These are phyloP conservation scores for Monilinia vaccinii-corymbosi DNA, from an alignment of 2,329 filamentous ascomycete genomes.

Conservation along the genomic window DNA sequence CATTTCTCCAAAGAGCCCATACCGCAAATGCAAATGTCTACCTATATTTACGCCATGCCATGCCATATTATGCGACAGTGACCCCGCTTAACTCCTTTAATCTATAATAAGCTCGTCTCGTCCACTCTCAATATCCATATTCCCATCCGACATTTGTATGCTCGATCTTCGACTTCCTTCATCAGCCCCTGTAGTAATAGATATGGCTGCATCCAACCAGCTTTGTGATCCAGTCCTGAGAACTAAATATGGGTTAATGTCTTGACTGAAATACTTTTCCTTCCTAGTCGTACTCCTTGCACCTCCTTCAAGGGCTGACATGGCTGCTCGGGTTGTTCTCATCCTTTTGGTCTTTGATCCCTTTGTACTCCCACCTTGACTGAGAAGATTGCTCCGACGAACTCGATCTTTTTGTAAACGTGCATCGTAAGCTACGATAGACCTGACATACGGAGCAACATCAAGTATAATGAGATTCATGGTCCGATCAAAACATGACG, in stretches of 20 bases:
- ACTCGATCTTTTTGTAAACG: slow-evolving; percentile 59
- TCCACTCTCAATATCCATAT: not conserved
- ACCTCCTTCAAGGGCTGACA: slow-evolving; percentile 70
- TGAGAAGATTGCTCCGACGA: slow-evolving; percentile 52
- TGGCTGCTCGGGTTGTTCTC: slow-evolving; percentile 64
- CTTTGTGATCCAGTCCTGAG: slow-evolving; percentile 48
- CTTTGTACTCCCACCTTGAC: slow-evolving; percentile 45
- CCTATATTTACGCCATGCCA: not conserved
- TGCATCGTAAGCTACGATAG: slow-evolving; percentile 70
- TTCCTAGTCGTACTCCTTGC: slow-evolving; percentile 55
- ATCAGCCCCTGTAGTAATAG: not conserved
- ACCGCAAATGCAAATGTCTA: not conserved
- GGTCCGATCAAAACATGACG: slow-evolving; percentile 70
- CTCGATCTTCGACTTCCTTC: slow-evolving; percentile 5
- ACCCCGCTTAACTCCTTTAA: not conserved
- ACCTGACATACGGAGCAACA: slow-evolving; percentile 81
- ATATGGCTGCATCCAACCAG: slow-evolving; percentile 22
- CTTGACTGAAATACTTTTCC: slow-evolving; percentile 62
- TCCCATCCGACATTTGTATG: slow-evolving; percentile 1
- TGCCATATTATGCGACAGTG: not conserved
- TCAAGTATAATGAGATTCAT: slow-evolving; percentile 60
- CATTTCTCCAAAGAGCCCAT: not conserved
- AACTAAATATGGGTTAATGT: slow-evolving; percentile 51
- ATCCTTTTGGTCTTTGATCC: slow-evolving; percentile 42
- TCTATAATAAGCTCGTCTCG: slow-evolving; percentile 1